Percentiles rank a stretch among this genome's conserved stretches.
phyloP scores from a whole-genome alignment of 1,284 basidiomycete genomes.

The Leccinum solheimii region DNA sequence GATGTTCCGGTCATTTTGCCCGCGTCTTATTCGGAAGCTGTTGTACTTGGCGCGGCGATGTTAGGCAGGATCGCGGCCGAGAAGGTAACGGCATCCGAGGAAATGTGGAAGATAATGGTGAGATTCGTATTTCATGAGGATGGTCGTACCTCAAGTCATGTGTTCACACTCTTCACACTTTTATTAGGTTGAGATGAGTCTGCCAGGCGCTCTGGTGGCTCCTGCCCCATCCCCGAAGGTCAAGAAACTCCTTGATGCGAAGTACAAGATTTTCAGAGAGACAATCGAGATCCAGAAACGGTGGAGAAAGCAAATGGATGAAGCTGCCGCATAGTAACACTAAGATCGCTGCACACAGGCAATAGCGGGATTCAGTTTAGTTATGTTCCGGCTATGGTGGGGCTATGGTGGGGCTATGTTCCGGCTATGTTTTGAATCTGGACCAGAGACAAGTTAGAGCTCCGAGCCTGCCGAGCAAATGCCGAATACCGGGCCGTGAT shows the following conservation, averaged over 20 bases:
- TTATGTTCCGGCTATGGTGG: not conserved
- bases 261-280: constrained; percentile 94
- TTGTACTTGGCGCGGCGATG: constrained; percentile 93
- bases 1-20: constrained; percentile 85
- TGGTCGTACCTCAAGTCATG: not conserved
- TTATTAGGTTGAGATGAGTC: constrained; percentile 88
- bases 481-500: not conserved
- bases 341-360: not conserved
- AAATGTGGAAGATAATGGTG: constrained; percentile 93
- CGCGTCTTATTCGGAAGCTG: constrained; percentile 73
- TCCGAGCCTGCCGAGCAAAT: not conserved
- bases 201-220: constrained; percentile 73
- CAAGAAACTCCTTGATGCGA: constrained; percentile 79
- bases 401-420: not conserved
- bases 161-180: not conserved
- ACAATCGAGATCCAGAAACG: constrained; percentile 83
- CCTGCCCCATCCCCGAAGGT: constrained; percentile 65
- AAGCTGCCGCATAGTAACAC: constrained; percentile 37
- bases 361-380: not conserved
- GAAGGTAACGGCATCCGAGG: constrained; percentile 49
- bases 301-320: constrained; percentile 75
- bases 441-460: not conserved
- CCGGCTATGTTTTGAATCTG: not conserved
- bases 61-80: constrained; percentile 87
- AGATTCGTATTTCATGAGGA: constrained; percentile 22